Base-by-base conservation (phyloP, 2,329 filamentous ascomycete species). In the Coniochaeta sp. region DNA sequence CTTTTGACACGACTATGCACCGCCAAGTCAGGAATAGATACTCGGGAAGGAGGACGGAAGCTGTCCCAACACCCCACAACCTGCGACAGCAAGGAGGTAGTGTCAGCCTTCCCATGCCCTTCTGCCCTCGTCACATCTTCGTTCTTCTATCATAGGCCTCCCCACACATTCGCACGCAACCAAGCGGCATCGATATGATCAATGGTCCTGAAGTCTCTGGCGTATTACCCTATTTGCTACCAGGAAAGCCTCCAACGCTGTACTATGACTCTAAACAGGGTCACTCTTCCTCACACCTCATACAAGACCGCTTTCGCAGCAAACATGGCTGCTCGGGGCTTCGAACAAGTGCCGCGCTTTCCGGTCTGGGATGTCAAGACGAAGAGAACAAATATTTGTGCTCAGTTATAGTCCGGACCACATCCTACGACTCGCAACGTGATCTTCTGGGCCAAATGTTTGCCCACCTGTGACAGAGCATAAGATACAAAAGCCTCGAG, bases 151-250 rank as follows among this genome's bases (percentile, higher is more conserved):
- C 28, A 52, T 22, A 55, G 4, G 26, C 34, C 34, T 36, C 34
- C 34, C 34, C 12, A 36, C 12, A 12, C 12, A 36, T 9, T 36
- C 34, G 14, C 26, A 55, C 26, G 26, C 26, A 55, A 9, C 32
- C 50, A 34, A 30, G 26, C 50, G 50, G 50, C 50, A 19, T 17
- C 50, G 26, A 10, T 59, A 22, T 22, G 34, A 22, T 16, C 19
- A 16, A 16, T 56, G 22, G 28, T 8, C 57, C 36, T 34, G 28
- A 28, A 14, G 10, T 2, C 22, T 30, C 17, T 24, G 52, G 32
- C 16, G 30, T 50, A 60, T 62, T 62, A 60, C 38, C 58, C 60
- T 44, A 60, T 63, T 60, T 60, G 58, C 47, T 60, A n/a, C 50
- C 44, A 58, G 47, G 30, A 30, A 28, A 19, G 19, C 32, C 17